Conservation (phyloP, 2,329 filamentous ascomycete species). For the Colletotrichum sp. region DNA sequence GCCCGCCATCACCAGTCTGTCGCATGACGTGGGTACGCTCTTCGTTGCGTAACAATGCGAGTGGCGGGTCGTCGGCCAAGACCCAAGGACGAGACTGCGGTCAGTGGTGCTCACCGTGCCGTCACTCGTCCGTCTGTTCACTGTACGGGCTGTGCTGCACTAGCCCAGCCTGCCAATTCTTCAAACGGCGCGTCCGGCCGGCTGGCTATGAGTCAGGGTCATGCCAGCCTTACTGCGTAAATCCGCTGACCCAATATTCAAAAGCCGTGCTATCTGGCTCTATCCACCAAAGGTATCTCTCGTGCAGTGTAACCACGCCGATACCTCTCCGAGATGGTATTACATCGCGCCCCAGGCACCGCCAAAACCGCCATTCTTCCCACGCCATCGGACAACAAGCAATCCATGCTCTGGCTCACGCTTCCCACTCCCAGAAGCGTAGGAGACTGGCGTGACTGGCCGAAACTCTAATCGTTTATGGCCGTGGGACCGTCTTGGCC, state of each 20-base stretch:
- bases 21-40: constrained; percentile 17
- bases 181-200: constrained; percentile 12
- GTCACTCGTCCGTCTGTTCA: background rate
- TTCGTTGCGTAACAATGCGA: constrained; percentile 16
- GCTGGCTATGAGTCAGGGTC: constrained; percentile 7
- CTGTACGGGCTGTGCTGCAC: background rate
- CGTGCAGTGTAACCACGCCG: background rate
- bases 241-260: background rate
- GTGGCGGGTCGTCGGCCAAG: constrained; percentile 4
- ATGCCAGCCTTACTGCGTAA: background rate
- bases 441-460: background rate
- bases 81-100: background rate
- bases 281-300: background rate
- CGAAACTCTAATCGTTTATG: background rate
- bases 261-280: background rate
- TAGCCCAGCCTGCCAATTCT: constrained; percentile 4
- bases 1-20: background rate
- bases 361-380: background rate
- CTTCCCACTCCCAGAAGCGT: background rate
- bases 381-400: background rate
- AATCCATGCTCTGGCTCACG: background rate
- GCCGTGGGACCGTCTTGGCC: background rate
- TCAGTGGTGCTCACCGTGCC: background rate
- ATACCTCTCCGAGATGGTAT: background rate
- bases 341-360: background rate